Base-by-base conservation (phyloP, 768 basidiomycete species). In the Termitomyces sp. region DNA sequence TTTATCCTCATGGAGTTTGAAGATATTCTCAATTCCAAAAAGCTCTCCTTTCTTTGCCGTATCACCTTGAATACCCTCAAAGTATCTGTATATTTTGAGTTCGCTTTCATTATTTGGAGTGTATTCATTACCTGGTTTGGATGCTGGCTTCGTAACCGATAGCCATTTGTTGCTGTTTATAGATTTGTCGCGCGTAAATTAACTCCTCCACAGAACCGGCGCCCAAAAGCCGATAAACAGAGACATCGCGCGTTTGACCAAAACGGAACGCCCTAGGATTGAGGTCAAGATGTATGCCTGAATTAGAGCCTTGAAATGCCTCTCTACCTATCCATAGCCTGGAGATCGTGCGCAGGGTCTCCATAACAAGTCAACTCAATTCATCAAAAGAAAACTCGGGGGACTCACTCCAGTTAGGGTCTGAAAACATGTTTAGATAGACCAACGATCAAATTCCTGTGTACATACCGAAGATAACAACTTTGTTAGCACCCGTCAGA, bases 271-370 rank as follows among this genome's bases (percentile, higher is more conserved):
- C 92, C 58, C 85, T 82, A 36, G 51, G 42, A 42, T 50, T 7
- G 17, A 52, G 38, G 17, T 32, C 31, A 45, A 31, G 50, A 9
- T 59, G 25, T 17, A 56, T 55, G 37, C 3, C 31, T 51, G 10
- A 8, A 14, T 42, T 9, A 14, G 2, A 15, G 31, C 34, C 7
- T 5, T 1, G 2, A n/a, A 36, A 38, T 25, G 5, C 2, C 31
- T 64, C 68, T 20, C 36, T 60, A 79, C 75, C 88, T 79, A 62
- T 94, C 93, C 89, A 92, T 92, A 2, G 93, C 92, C 71, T 94
- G 96, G 8, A 98, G 74, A 70, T 99, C 96, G 66, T 97, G 92
- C 0, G 96, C 93, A 5, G 96, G 96, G 74, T 98, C 94, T 96
- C 20, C 50, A 9, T 34, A 12, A 17, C 29, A 14, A 43, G 34